Evolutionary conservation across 2,329 filamentous ascomycete genomes (phyloP).

Genomic region (Fusarium falciforme): DNA sequence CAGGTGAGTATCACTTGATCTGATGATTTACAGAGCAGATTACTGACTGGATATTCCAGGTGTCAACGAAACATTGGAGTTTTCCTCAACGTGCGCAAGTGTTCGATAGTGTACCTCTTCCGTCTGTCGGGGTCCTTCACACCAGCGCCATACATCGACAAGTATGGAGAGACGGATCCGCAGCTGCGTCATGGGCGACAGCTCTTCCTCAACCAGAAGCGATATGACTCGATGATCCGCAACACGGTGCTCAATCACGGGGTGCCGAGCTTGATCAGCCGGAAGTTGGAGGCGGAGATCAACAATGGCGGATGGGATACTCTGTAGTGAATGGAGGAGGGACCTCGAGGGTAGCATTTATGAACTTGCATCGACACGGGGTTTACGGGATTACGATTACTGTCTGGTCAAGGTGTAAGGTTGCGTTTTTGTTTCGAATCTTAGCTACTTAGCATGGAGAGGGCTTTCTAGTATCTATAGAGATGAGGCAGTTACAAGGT

Average conservation of each 20-base stretch:
- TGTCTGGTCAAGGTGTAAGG: conserved; percentile 7
- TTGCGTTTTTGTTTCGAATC: conserved; percentile 8
- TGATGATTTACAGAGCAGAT: not conserved
- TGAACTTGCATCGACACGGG: not conserved
- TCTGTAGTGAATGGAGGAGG: conserved; percentile 27
- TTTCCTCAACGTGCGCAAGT: conserved; percentile 97
- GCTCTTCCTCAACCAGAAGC: conserved; percentile 90
- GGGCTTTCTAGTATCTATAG: conserved; percentile 11
- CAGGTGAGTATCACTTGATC: conserved; percentile 69
- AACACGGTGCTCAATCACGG: conserved; percentile 89
- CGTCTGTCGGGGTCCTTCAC: conserved; percentile 84
- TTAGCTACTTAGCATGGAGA: conserved; percentile 2
- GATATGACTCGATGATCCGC: conserved; percentile 89
- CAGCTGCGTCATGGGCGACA: conserved; percentile 88
- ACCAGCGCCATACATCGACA: conserved; percentile 92
- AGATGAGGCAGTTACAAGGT: not conserved
- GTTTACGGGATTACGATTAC: conserved; percentile 1
- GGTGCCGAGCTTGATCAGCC: conserved; percentile 87
- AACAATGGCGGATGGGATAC: conserved; percentile 99
- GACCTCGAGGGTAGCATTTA: not conserved
- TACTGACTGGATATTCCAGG: conserved; percentile 58
- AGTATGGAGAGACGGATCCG: conserved; percentile 95
- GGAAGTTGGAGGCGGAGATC: conserved; percentile 92
- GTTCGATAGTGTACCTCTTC: conserved; percentile 89
- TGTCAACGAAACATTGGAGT: conserved; percentile 92